These are phyloP conservation scores for Pilobolus umbonatus DNA, from an alignment of 192 early-diverging fungal species.

Conservation along the genomic window DNA sequence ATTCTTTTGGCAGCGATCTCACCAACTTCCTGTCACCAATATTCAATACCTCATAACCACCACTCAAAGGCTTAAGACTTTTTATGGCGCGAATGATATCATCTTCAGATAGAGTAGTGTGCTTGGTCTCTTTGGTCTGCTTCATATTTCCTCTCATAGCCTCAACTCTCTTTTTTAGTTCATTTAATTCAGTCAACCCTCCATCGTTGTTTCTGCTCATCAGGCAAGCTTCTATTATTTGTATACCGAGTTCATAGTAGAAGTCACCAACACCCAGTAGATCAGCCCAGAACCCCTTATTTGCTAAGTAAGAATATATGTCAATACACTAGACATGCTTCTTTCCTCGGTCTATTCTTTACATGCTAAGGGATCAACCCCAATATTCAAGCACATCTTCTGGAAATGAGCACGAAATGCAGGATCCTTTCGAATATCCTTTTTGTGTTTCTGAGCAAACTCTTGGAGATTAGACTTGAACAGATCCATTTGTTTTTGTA, in stretches of 20 bases:
- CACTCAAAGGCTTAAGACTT: conserved; percentile 78
- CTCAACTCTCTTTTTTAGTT: conserved; percentile 69
- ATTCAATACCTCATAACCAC: conserved; percentile 79
- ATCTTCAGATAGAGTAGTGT: conserved; percentile 52
- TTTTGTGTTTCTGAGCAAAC: conserved; percentile 81
- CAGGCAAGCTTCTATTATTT: conserved; percentile 88
- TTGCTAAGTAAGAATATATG: conserved; percentile 50
- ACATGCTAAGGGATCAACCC: conserved; percentile 93
- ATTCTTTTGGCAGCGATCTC: conserved; percentile 82
- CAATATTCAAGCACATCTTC: conserved; percentile 88
- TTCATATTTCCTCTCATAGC: conserved; percentile 64
- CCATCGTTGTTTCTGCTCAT: conserved; percentile 81
- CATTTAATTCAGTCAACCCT: conserved; percentile 83
- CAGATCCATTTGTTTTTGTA: conserved; percentile 58
- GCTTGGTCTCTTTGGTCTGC: conserved; percentile 9
- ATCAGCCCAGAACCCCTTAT: conserved; percentile 95
- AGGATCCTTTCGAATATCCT: conserved; percentile 85
- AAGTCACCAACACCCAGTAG: conserved; percentile 94
- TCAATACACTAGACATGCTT: background rate
- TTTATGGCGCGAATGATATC: conserved; percentile 86
- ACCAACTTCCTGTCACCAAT: conserved; percentile 83
- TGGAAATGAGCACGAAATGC: conserved; percentile 87
- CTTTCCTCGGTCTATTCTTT: conserved; percentile 14
- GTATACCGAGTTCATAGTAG: conserved; percentile 94
- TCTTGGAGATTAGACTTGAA: conserved; percentile 83